Base-by-base conservation (phyloP, 1,284 basidiomycete species). In the Ganoderma sp. region DNA sequence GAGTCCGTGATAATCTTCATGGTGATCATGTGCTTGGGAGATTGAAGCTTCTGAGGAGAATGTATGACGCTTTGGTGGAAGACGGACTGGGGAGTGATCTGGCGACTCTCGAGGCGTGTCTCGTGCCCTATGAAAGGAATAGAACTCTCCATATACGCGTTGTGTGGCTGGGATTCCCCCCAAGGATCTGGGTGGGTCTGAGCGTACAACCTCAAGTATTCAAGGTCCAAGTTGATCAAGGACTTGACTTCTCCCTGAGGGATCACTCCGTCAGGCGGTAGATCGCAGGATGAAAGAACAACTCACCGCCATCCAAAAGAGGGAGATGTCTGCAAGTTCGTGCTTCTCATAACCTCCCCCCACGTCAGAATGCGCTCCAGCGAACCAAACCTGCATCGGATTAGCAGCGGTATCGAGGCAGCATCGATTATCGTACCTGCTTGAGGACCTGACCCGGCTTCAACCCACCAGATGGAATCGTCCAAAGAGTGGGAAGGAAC, bases 401-500 rank as follows among this genome's bases (percentile, higher is more conserved):
- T 50, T 6, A 50, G n/a, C 8, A 9, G 45, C 6, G 19, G 5
- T 10, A 2, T 22, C 17, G 17, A 1, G 45, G n/a, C 4, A 22
- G 7, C 7, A n/a, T 3, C n/a, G 45, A 22, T 17, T n/a, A n/a
- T 12, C 45, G n/a, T 22, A 50, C 45, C 45, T 50, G n/a, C 12
- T 50, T 50, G 45, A 50, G 45, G 45, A 50, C 45, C n/a, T 50
- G 45, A 22, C n/a, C n/a, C 1, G n/a, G 45, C 9, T 22, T 50
- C 45, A 50, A 12, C n/a, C 45, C 45, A 50, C 45, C 45, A 4
- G 45, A 50, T 12, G 45, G 45, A 12, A 22, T 50, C 8, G 45
- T 50, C 45, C 45, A 50, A 9, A 50, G 45, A 22, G 45, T 50
- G n/a, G 45, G 45, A 50, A 50, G 45, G 45, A 50, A 50, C n/a